A percentile compares a stretch with the other conserved stretches of the same genome.
Evolutionary conservation across 352 stramenopile species (phyloP).

Genomic region (Bremia lactucae): DNA sequence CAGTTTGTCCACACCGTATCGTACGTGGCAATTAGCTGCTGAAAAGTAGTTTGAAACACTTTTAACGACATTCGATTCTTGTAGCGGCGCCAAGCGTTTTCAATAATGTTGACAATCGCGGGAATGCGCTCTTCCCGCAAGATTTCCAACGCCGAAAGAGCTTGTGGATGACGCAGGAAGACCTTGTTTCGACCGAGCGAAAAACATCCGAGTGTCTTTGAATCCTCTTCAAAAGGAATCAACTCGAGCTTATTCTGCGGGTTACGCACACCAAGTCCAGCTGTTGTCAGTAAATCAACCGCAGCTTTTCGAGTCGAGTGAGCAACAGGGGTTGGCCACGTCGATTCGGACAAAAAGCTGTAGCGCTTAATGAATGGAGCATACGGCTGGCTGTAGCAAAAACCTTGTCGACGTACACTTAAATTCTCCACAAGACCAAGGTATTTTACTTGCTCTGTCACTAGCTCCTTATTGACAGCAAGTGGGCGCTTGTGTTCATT

Average conservation of each 20-base stretch:
- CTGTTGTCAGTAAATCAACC: conserved; percentile 58
- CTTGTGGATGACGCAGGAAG: conserved; percentile 84
- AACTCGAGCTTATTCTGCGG: conserved; percentile 31
- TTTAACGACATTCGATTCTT: conserved; percentile 57
- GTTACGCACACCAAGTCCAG: conserved; percentile 45
- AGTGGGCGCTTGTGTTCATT: conserved; percentile 83
- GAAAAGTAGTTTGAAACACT: conserved; percentile 47
- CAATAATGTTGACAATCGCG: conserved; percentile 69
- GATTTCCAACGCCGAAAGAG: conserved; percentile 79
- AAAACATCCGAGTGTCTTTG: conserved; percentile 61
- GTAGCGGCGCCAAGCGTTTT: conserved; percentile 77
- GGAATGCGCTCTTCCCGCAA: conserved; percentile 68
- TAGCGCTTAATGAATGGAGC: conserved; percentile 76
- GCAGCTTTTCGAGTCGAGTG: conserved; percentile 67
- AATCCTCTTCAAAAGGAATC: conserved; percentile 69
- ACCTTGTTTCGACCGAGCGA: conserved; percentile 83
- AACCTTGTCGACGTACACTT: conserved; percentile 74
- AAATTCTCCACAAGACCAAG: conserved; percentile 77
- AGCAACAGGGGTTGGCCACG: conserved; percentile 49
- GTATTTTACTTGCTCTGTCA: conserved; percentile 71
- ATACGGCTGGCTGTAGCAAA: conserved; percentile 79
- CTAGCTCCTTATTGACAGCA: conserved; percentile 49
- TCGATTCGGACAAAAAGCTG: conserved; percentile 72
- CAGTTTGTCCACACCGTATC: conserved; percentile 51
- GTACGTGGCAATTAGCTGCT: conserved; percentile 42